A percentile compares a stretch with the other conserved stretches of the same genome.
Evolutionary conservation across 2,329 filamentous ascomycete species (phyloP).

Genomic region (Penicillium aurantiogriseum): DNA sequence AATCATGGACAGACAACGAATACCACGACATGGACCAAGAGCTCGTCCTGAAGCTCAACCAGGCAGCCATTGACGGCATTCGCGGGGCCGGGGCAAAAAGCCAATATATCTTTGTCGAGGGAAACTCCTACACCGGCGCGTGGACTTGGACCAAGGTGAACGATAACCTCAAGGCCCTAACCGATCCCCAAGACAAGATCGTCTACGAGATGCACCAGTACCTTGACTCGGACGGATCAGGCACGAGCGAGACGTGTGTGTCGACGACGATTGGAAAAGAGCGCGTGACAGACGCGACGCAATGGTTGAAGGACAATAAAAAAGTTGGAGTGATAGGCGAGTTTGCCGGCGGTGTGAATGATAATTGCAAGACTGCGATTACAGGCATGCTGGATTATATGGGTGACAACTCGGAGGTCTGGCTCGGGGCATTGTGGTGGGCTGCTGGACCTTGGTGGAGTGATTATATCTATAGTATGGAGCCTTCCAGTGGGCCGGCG

Average conservation of each 20-base stretch:
- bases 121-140: conserved; percentile 49
- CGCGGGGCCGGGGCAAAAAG: conserved; percentile 56
- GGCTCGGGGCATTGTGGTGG: conserved; percentile 57
- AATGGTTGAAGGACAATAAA: conserved; percentile 54
- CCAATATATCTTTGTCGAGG: conserved; percentile 61
- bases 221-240: conserved; percentile 56
- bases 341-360: conserved; percentile 54
- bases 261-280: conserved; percentile 54
- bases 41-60: conserved; percentile 61
- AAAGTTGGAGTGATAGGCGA: conserved; percentile 57
- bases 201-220: conserved; percentile 65
- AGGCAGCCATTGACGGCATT: conserved; percentile 63
- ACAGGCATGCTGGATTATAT: conserved; percentile 52
- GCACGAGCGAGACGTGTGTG: conserved; percentile 53
- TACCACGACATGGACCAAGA: conserved; percentile 62
- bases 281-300: conserved; percentile 50
- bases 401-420: conserved; percentile 51
- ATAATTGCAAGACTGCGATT: conserved; percentile 50
- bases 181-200: conserved; percentile 54
- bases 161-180: conserved; percentile 48
- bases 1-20: conserved; percentile 54
- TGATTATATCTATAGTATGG: conserved; percentile 50
- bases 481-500: conserved; percentile 48
- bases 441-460: conserved; percentile 55
- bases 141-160: conserved; percentile 51